Base-by-base conservation (phyloP, 1,284 basidiomycete species). In the Schizophyllum amplum region DNA sequence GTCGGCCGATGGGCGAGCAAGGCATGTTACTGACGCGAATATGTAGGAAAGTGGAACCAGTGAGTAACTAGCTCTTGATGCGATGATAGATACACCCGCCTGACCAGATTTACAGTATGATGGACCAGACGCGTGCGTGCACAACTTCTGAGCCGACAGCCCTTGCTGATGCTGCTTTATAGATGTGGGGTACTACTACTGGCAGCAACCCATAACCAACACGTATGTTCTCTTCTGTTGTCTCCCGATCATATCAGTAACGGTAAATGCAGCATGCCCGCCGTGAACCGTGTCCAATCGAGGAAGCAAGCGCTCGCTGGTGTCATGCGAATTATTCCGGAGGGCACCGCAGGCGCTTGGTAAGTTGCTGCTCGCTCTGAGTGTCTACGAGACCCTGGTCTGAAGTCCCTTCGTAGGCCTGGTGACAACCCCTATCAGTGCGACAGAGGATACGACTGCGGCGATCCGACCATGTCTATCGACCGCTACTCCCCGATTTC, bases 121-220 rank as follows among this genome's bases (percentile, higher is more conserved):
- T 87, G 79, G 78, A 82, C 60, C 84, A 87, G 63, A 84, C 81
- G 5, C 81, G 75, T 75, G 57, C 59, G 71, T 60, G 11, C 5
- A 24, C 21, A 20, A 46, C 51, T 46, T 25, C 46, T 26, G n/a
- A 50, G 6, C 25, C 24, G 22, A 26, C 24, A 51, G 51, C 13
- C 23, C 56, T 13, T 6, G 26, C 25, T 56, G 11, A 46, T 48
- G 9, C 7, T 33, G 27, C 24, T 27, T 53, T 11, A 52, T 53
- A 76, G 75, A 83, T 67, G 65, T 83, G 55, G 78, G 78, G 62
- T 86, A 85, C 62, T 79, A 76, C 60, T 87, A 87, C 67, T 87
- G 85, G 84, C 86, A 87, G 62, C 79, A 84, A 65, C 83, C 83
- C 0, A 80, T 81, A 75, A 74, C 77, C 2, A 81, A 86, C 67